These are phyloP conservation scores for Nicotiana sylvestris DNA, from an alignment of 257 asterid genomes.

Conservation along the genomic window DNA sequence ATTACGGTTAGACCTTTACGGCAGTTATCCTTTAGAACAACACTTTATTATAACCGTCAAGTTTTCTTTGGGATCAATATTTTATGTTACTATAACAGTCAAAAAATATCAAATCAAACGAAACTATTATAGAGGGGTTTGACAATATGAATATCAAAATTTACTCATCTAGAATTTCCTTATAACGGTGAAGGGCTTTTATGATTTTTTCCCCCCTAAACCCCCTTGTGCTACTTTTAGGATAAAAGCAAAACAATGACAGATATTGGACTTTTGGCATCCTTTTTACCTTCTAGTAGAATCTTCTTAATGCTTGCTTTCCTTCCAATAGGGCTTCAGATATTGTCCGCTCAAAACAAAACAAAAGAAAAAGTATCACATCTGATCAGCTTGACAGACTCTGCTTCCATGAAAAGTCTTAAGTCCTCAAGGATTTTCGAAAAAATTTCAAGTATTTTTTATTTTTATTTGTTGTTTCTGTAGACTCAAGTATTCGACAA, in stretches of 20 bases:
- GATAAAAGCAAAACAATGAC: background rate
- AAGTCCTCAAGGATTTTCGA: background rate
- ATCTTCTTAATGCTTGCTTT: slow-evolving; percentile 3
- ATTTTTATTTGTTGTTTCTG: background rate
- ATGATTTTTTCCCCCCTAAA: background rate
- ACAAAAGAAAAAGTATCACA: background rate
- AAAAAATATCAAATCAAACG: too few relatives aligned
- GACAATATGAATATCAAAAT: too few relatives aligned
- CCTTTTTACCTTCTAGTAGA: background rate
- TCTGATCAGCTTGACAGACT: background rate
- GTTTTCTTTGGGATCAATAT: too few relatives aligned
- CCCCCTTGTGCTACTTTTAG: background rate
- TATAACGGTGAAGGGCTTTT: background rate
- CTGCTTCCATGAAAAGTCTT: background rate
- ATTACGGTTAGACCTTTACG: too few relatives aligned
- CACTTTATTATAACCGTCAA: too few relatives aligned
- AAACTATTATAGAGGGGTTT: too few relatives aligned
- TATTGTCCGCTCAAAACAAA: background rate
- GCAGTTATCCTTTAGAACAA: too few relatives aligned
- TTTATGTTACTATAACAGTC: too few relatives aligned
- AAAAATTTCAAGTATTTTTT: background rate
- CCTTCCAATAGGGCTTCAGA: background rate
- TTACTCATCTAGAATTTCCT: background rate
- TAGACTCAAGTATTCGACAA: background rate
- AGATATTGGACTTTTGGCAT: background rate